Conservation (phyloP, 2,329 filamentous ascomycete genomes). For the Rhexocercosporidium sp. region DNA sequence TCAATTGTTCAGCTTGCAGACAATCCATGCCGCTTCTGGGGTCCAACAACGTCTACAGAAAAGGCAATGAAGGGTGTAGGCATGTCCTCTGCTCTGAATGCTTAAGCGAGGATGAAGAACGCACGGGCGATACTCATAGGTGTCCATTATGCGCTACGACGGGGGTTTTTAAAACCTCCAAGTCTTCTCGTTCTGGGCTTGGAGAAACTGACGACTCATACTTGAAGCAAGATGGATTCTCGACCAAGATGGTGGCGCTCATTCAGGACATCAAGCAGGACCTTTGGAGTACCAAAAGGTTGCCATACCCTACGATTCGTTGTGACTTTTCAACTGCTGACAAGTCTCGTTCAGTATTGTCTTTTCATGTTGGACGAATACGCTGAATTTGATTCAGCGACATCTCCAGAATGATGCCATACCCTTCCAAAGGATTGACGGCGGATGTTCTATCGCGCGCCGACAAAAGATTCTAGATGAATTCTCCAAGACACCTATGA, state of each 20-base stretch:
- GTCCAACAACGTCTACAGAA: not conserved
- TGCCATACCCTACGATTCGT: too few relatives aligned
- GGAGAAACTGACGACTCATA: not conserved
- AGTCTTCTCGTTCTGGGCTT: not conserved
- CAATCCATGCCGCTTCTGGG: not conserved
- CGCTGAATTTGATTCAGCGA: not conserved
- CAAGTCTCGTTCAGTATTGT: not conserved
- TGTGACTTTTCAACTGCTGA: too few relatives aligned
- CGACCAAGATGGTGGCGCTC: not conserved
- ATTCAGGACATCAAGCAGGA: not conserved
- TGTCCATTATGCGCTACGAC: not conserved
- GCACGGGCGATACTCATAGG: not conserved
- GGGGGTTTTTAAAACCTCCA: not conserved
- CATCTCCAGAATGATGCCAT: not conserved
- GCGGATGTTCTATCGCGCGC: not conserved
- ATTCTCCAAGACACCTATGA: conserved; percentile 14
- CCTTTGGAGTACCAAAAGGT: not conserved
- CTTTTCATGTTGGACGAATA: not conserved
- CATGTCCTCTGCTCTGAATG: not conserved
- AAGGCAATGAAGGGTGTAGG: not conserved
- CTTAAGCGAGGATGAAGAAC: not conserved
- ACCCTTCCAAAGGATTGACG: not conserved
- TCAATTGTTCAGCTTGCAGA: not conserved
- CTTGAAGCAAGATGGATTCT: not conserved
- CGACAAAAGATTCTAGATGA: not conserved